A percentile compares a stretch with the other conserved stretches of the same genome.
phyloP scores from a whole-genome alignment of 1,139 yeast genomes.

The Diutina pseudorugosa region DNA sequence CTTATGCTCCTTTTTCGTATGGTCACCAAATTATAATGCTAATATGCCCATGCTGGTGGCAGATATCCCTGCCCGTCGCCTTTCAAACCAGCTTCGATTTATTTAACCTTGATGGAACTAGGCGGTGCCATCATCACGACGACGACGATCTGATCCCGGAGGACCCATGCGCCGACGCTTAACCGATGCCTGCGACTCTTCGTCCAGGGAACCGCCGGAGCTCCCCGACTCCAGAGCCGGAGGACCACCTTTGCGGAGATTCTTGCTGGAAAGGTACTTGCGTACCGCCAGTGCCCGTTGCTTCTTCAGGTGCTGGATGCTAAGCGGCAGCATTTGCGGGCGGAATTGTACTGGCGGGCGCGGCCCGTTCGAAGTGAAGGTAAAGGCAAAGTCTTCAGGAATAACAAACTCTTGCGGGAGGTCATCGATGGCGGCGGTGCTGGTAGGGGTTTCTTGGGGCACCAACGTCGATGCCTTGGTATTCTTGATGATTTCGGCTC shows the following conservation, averaged over 20 bases:
- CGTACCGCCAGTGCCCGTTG: neutral
- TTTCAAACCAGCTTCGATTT: no score
- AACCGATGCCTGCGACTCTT: neutral
- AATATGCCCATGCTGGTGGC: neutral
- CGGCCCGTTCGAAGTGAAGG: neutral
- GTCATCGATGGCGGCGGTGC: neutral
- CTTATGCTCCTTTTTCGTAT: neutral
- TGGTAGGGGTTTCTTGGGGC: neutral
- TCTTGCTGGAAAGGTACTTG: neutral
- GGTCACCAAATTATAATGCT: neutral
- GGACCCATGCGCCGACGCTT: neutral
- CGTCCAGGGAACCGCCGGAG: neutral
- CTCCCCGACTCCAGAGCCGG: neutral
- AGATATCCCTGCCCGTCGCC: neutral
- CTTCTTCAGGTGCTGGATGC: neutral
- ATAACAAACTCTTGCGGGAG: constrained; percentile 1
- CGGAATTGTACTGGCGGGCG: neutral
- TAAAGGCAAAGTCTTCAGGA: neutral
- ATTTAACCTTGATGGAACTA: no score
- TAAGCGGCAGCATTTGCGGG: constrained; percentile 1
- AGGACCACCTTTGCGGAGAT: neutral
- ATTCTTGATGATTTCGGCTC: constrained; percentile 30
- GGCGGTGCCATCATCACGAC: neutral
- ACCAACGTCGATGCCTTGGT: neutral
- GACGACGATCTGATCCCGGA: neutral